Percentiles rank a stretch among this genome's conserved stretches.
phyloP scores from a whole-genome alignment of 345 rosid species.

The Anastatica hierochuntica region DNA sequence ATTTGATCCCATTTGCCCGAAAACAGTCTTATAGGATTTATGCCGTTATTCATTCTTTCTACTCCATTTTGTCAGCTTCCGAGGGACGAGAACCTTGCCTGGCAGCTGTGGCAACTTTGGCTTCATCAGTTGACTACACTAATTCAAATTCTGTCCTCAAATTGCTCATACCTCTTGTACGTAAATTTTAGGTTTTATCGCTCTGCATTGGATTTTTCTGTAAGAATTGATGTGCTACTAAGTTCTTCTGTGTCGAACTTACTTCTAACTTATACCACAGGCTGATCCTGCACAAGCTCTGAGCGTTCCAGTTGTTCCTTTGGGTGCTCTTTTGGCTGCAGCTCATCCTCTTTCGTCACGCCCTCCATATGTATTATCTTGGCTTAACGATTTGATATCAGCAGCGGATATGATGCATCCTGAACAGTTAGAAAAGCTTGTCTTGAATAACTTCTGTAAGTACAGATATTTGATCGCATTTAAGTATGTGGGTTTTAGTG shows the following conservation, averaged over 20 bases:
- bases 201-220: too few species aligned
- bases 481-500: background rate
- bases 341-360: slow-evolving; percentile 75
- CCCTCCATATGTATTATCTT: slow-evolving; percentile 76
- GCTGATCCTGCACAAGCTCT: slow-evolving; percentile 97
- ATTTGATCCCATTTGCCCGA: slow-evolving; percentile 6
- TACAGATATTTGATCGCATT: slow-evolving; percentile 9
- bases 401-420: slow-evolving; percentile 98
- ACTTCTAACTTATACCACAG: slow-evolving; percentile 35
- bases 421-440: slow-evolving; percentile 76
- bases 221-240: background rate
- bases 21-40: background rate
- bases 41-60: background rate
- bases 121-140: slow-evolving; percentile 86
- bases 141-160: slow-evolving; percentile 76
- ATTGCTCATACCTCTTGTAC: slow-evolving; percentile 79
- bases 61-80: slow-evolving; percentile 39
- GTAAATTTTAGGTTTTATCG: slow-evolving; percentile 30
- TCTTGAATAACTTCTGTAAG: slow-evolving; percentile 90
- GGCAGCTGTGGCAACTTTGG: slow-evolving; percentile 74
- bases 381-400: slow-evolving; percentile 81
- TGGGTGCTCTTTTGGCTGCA: slow-evolving; percentile 75
- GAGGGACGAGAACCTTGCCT: slow-evolving; percentile 63
- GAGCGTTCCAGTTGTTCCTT: slow-evolving; percentile 88
- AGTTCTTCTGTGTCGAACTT: slow-evolving; percentile 8